Base-by-base conservation (phyloP, 202 grass and related monocot genomes). In the Setaria italica region DNA sequence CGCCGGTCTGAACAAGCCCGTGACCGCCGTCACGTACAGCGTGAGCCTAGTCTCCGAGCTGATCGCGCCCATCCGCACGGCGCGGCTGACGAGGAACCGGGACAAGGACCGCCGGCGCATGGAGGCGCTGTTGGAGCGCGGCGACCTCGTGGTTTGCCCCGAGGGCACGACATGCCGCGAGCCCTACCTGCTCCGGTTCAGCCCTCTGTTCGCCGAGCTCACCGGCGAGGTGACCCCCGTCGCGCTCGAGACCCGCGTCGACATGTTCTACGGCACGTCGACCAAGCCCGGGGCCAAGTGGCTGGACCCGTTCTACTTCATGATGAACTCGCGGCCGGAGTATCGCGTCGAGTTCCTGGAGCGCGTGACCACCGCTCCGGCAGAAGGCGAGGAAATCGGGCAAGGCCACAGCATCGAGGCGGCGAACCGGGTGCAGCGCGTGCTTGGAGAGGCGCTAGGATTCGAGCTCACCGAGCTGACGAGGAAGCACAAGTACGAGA, bases 211-310 rank as follows among this genome's bases (percentile, higher is more conserved):
- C 69, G 77, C 93, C 0, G 93, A 95, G 84, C 79, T 95, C 57
- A 78, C 84, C 0, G 67, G 67, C 8, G 82, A 76, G 76, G 89
- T 95, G 0, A 83, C 88, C 48, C 91, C 94, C 9, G 94, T 96
- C 12, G 94, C 89, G 55, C 82, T 95, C 13, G 82, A 74, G 11
- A 87, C 91, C 3, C 9, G 17, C 2, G 87, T 91, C 3, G 74
- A 79, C 88, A 91, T 93, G 89, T 91, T 96, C 74, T 86, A 93
- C 68, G 90, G 86, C 63, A 95, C 93, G 20, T 89, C 93, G 1
- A 90, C 93, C 7, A 88, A 50, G 60, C 37, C 87, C 13, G 30
- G 39, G 67, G 46, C 83, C 64, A 95, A 95, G 70, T 92, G 87
- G 81, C 70, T 95, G 63, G 94, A 93, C 70, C 89, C 94, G 6